These are phyloP conservation scores for Fallopia convolvulus DNA, from an alignment of 148 eudicot species.

Conservation along the genomic window DNA sequence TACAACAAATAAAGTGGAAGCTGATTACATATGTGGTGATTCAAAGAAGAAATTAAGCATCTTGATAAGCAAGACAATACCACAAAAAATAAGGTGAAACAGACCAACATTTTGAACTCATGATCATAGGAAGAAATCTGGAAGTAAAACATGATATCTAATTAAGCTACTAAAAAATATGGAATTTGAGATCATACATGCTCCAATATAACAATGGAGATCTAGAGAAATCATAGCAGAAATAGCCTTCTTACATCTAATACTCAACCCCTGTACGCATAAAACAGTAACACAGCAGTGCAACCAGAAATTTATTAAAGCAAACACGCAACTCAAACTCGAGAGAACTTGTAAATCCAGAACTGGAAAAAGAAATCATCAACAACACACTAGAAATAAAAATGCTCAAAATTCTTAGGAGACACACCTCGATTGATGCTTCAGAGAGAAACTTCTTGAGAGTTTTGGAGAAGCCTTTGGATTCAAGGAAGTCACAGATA, in stretches of 20 bases:
- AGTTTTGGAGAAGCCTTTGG: constrained; percentile 45
- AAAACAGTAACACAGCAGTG: neutral
- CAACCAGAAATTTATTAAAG: neutral
- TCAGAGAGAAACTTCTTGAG: constrained; percentile 51
- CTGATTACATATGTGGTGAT: neutral
- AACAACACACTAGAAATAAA: neutral
- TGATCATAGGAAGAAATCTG: neutral
- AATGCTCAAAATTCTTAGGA: neutral
- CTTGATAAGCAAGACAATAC: neutral
- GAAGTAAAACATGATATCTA: neutral
- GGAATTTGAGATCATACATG: neutral
- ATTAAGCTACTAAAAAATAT: neutral
- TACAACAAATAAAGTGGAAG: neutral
- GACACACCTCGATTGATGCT: constrained; percentile 51
- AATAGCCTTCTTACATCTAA: neutral
- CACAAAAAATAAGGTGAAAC: neutral
- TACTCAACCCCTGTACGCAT: neutral
- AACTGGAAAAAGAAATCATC: neutral
- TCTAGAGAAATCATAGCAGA: neutral
- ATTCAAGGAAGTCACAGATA: constrained; percentile 40
- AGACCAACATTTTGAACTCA: neutral
- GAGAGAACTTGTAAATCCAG: neutral
- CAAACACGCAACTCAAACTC: neutral
- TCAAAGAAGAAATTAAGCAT: neutral
- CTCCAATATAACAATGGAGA: neutral